Base-by-base conservation (phyloP, 306 rosid genomes). In the Boehmeria nivea region DNA sequence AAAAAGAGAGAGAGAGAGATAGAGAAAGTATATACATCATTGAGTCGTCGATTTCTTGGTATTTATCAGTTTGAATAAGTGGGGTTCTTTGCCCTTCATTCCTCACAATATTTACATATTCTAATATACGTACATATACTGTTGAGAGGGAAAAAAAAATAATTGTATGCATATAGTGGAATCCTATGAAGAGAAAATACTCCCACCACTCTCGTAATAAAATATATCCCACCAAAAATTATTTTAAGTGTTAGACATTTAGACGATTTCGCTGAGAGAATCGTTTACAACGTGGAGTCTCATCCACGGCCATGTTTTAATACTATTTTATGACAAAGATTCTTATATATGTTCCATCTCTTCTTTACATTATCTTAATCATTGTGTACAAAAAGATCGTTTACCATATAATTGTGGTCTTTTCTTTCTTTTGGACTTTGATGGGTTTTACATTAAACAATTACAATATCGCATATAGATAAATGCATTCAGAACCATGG, bases 271-370 rank as follows among this genome's bases (percentile, higher is more conserved):
- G n/a, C n/a, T n/a, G n/a, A 57, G 69, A 43, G 79, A 77, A 75
- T 75, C 87, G 13, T 39, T 59, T 31, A 45, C 80, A 80, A 39
- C 88, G 72, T 76, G 88, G 78, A 70, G 87, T 78, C 69, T 64
- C 91, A 48, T 75, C 78, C 69, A 78, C 80, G 75, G 72, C 36
- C 78, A 57, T 75, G 54, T 45, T 66, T 64, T 55, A 31, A 23
- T 51, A 16, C 49, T 63, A 59, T 59, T 66, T 23, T 40, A 67
- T 53, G 78, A 86, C 90, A 80, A 44, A 78, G 88, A 86, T 83
- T 78, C 90, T 64, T 51, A 38, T 48, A 47, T 70, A 40, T 50
- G 52, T 68, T 65, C 65, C 55, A 27, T 59, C 68, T 44, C 26
- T 25, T 37, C 48, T 25, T 11, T 47, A 2, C 44, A 43, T 12